These are phyloP conservation scores for Arabidopsis suecica DNA, from an alignment of 345 rosid genomes.

Conservation along the genomic window DNA sequence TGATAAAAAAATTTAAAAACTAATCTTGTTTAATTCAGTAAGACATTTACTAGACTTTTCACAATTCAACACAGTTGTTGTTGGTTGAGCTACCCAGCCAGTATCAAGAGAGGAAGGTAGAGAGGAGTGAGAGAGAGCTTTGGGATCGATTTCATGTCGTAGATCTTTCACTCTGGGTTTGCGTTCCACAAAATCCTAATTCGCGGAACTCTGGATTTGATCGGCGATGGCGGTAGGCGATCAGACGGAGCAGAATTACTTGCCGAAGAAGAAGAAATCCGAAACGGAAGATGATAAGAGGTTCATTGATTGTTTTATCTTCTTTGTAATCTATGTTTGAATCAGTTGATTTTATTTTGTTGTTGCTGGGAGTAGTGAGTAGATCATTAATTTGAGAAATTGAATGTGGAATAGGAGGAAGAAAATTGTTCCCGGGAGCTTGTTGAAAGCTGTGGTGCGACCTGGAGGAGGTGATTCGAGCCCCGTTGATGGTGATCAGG, in stretches of 20 bases:
- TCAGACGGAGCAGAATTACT: constrained; percentile 34
- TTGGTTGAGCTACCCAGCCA: constrained; percentile 39
- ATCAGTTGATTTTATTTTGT: neutral
- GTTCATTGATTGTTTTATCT: constrained; percentile 14
- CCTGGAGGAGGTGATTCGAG: constrained; percentile 86
- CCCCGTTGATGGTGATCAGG: constrained; percentile 97
- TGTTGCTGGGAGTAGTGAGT: neutral
- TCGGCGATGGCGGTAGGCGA: constrained; percentile 40
- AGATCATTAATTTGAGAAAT: constrained; percentile 9
- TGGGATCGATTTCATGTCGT: constrained; percentile 14
- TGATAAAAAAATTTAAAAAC: no score
- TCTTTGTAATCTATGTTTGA: neutral
- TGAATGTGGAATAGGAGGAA: constrained; percentile 61
- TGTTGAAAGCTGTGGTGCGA: constrained; percentile 88
- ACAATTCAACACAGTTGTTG: constrained; percentile 10
- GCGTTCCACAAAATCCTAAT: neutral
- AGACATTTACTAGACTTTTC: no score
- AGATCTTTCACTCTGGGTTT: constrained; percentile 8
- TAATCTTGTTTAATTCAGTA: no score
- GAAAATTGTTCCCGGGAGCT: constrained; percentile 86
- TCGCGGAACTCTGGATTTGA: constrained; percentile 16
- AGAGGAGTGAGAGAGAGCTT: neutral
- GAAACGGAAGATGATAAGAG: constrained; percentile 48
- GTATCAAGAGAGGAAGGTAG: constrained; percentile 9
- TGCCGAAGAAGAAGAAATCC: constrained; percentile 45